Evolutionary conservation across 441 rosid genomes (phyloP).

Genomic region (Geranium incanum): DNA sequence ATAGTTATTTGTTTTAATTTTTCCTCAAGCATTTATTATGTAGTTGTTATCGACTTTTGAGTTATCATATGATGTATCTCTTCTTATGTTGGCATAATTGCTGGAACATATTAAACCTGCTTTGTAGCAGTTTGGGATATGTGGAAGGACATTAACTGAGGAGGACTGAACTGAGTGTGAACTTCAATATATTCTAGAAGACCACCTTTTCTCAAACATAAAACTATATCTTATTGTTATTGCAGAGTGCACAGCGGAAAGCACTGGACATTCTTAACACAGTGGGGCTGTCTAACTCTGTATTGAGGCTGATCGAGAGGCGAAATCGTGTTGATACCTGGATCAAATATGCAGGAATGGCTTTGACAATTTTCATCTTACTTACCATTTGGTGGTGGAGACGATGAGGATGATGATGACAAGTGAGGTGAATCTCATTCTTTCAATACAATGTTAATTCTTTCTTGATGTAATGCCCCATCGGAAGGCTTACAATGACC

Average conservation of each 20-base stretch:
- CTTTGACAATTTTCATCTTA: conserved; percentile 46
- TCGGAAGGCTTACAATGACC: neutral
- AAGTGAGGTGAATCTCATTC: neutral
- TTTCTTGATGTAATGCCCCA: neutral
- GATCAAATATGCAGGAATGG: conserved; percentile 88
- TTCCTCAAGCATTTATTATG: no score
- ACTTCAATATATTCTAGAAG: neutral
- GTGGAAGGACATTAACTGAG: no score
- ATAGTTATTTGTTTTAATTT: no score
- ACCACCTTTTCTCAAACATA: neutral
- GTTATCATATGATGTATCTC: no score
- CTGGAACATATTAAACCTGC: no score
- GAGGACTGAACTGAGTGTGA: neutral
- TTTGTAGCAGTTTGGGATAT: no score
- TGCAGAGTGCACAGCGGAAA: conserved; percentile 85
- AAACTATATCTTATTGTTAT: conserved; percentile 13
- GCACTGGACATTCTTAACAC: conserved; percentile 89
- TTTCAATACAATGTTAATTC: neutral
- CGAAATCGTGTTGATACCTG: conserved; percentile 77
- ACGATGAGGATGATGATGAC: conserved; percentile 59
- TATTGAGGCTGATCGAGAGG: conserved; percentile 84
- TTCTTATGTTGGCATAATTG: no score
- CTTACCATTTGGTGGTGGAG: conserved; percentile 64
- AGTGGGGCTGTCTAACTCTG: conserved; percentile 86
- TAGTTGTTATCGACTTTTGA: neutral